Evolutionary conservation across 441 rosid genomes (phyloP).

Genomic region (Syzygium malaccense): DNA sequence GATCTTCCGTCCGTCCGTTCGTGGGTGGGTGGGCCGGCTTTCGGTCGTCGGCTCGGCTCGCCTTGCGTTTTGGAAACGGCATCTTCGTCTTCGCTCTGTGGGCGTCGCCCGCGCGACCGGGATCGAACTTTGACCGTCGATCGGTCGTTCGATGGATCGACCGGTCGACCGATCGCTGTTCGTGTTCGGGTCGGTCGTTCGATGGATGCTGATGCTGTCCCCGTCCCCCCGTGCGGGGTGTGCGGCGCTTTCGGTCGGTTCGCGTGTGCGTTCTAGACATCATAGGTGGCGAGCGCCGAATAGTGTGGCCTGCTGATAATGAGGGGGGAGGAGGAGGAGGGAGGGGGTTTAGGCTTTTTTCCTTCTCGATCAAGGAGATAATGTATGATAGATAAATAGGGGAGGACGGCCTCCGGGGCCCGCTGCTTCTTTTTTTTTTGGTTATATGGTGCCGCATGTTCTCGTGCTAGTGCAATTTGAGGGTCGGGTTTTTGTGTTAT

Average conservation of each 20-base stretch:
- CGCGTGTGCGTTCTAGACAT: not conserved
- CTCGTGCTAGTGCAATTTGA: too few species aligned
- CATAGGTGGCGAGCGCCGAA: not conserved
- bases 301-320: not conserved
- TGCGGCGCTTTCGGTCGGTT: not conserved
- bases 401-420: not conserved
- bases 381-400: not conserved
- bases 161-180: not conserved
- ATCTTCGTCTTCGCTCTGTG: not conserved
- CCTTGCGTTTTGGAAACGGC: not conserved
- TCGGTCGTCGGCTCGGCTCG: not conserved
- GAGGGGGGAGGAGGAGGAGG: not conserved
- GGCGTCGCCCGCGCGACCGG: not conserved
- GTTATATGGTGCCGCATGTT: too few species aligned
- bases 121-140: not conserved
- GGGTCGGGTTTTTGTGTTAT: too few species aligned
- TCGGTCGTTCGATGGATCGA: not conserved
- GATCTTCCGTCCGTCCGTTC: not conserved
- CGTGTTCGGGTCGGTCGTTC: not conserved
- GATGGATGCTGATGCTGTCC: not conserved
- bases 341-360: not conserved
- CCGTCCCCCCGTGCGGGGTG: not conserved
- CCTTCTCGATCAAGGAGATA: not conserved
- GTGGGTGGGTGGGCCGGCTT: not conserved
- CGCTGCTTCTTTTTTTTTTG: not conserved